Conservation (phyloP, 495 filamentous ascomycete species). For the Penicillium soppii region DNA sequence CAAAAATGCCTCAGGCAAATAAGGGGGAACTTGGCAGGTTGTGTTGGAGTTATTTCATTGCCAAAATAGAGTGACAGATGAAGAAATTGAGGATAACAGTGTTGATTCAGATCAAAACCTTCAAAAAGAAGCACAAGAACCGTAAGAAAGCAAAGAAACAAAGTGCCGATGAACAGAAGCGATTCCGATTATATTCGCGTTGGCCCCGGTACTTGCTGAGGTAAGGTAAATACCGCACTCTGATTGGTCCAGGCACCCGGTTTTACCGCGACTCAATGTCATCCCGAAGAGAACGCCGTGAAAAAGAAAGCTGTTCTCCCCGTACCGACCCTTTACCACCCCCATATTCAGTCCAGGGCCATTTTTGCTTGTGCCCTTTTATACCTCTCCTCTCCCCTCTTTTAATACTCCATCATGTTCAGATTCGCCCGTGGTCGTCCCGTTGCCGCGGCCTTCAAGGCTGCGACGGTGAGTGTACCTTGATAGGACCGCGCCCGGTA, state of each 20-base stretch:
- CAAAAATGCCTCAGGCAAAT: slow-evolving; percentile 15
- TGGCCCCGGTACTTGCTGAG: slow-evolving; percentile 20
- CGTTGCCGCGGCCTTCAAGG: slow-evolving; percentile 63
- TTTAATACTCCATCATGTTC: slow-evolving; percentile 58
- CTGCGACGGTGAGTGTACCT: slow-evolving; percentile 54
- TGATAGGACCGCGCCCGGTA: slow-evolving; percentile 14
- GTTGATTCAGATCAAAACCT: neutral
- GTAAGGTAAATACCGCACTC: slow-evolving; percentile 20
- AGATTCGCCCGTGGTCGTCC: slow-evolving; percentile 69
- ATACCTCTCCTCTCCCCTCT: slow-evolving; percentile 22
- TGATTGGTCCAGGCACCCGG: slow-evolving; percentile 30
- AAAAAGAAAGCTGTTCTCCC: slow-evolving; percentile 47
- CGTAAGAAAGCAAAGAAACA: neutral
- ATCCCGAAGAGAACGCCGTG: slow-evolving; percentile 27
- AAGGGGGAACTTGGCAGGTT: neutral
- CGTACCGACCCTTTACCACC: slow-evolving; percentile 20
- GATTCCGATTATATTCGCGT: slow-evolving; percentile 29
- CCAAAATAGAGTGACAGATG: too few species aligned
- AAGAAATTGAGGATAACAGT: neutral
- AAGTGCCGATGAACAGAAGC: neutral
- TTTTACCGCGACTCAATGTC: slow-evolving; percentile 30
- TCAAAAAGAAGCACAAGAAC: neutral
- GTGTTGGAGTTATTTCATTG: neutral
- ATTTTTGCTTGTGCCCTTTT: neutral
- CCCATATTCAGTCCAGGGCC: slow-evolving; percentile 10